Percentiles rank a stretch among this genome's conserved stretches.
Evolutionary conservation across 2,329 filamentous ascomycete species (phyloP).

Genomic region (Coccinonectria pachysandricola): DNA sequence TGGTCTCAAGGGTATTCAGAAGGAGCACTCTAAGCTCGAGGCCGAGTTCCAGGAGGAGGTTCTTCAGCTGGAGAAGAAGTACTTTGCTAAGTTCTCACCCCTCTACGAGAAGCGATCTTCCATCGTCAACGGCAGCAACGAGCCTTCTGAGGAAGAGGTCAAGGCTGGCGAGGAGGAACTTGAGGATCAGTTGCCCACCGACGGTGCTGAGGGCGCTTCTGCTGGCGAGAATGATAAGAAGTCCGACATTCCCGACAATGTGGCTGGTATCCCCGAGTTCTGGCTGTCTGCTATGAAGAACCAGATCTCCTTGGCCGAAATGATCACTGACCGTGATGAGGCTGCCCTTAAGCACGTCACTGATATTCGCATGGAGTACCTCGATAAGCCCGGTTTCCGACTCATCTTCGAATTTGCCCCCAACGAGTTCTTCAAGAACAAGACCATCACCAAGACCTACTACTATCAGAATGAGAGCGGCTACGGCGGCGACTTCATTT

Average conservation of each 20-base stretch:
- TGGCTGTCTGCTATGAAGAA: slow-evolving; percentile 99
- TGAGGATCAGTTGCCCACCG: slow-evolving; percentile 67
- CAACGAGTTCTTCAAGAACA: slow-evolving; percentile 97
- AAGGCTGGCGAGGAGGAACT: slow-evolving; percentile 74
- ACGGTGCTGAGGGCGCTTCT: slow-evolving; percentile 50
- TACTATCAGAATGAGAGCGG: slow-evolving; percentile 98
- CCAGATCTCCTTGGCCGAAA: slow-evolving; percentile 90
- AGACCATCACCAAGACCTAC: slow-evolving; percentile 95
- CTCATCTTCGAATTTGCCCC: slow-evolving; percentile 94
- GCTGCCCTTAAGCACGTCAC: slow-evolving; percentile 78
- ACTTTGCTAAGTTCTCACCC: slow-evolving; percentile 96
- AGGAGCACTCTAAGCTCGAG: slow-evolving; percentile 97
- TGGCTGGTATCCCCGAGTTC: slow-evolving; percentile 92
- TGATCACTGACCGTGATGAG: slow-evolving; percentile 98
- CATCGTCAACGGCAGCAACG: slow-evolving; percentile 78
- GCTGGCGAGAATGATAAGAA: slow-evolving; percentile 47
- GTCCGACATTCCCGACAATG: slow-evolving; percentile 41
- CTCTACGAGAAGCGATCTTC: slow-evolving; percentile 90
- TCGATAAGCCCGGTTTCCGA: slow-evolving; percentile 95
- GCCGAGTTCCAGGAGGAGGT: slow-evolving; percentile 98
- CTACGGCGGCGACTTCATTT: slow-evolving; percentile 98
- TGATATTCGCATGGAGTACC: slow-evolving; percentile 98
- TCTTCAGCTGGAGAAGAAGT: slow-evolving; percentile 97
- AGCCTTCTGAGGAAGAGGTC: slow-evolving; percentile 82
- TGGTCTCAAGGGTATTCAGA: slow-evolving; percentile 94